A percentile compares a stretch with the other conserved stretches of the same genome.
Conservation (phyloP, 805 yeast genomes). For the Candida railenensis region DNA sequence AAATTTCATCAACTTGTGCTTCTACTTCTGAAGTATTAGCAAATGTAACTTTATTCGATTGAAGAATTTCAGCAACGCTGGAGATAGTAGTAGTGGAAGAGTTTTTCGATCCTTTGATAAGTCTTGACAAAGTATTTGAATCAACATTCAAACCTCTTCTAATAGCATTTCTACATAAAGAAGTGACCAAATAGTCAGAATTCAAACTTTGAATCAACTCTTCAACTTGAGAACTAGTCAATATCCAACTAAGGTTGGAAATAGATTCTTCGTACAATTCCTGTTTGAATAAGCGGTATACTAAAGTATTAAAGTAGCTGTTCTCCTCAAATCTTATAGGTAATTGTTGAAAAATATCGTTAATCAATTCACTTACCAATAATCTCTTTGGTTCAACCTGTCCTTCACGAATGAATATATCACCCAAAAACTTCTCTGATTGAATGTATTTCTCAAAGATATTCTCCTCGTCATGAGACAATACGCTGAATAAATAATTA, state of each 20-base stretch:
- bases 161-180: slow-evolving; percentile 7
- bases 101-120: not conserved
- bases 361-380: slow-evolving; percentile 29
- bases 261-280: slow-evolving; percentile 6
- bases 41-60: not conserved
- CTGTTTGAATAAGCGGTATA: slow-evolving; percentile 9
- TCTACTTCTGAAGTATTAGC: not conserved
- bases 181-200: not conserved
- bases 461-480: slow-evolving; percentile 8
- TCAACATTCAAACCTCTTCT: slow-evolving; percentile 2
- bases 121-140: not conserved
- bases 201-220: slow-evolving; percentile 7
- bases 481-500: slow-evolving; percentile 22
- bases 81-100: not conserved
- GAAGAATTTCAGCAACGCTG: not conserved
- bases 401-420: slow-evolving; percentile 13
- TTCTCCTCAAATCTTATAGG: slow-evolving; percentile 7
- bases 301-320: slow-evolving; percentile 11
- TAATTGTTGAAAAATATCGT: slow-evolving; percentile 35
- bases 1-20: slow-evolving; percentile 7
- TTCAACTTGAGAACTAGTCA: slow-evolving; percentile 19
- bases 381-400: slow-evolving; percentile 15
- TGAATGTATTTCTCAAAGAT: slow-evolving; percentile 13
- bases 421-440: slow-evolving; percentile 28
- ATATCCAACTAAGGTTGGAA: slow-evolving; percentile 23